phyloP scores from a whole-genome alignment of 208 protist genomes.

The Paratrypanosoma confusum region DNA sequence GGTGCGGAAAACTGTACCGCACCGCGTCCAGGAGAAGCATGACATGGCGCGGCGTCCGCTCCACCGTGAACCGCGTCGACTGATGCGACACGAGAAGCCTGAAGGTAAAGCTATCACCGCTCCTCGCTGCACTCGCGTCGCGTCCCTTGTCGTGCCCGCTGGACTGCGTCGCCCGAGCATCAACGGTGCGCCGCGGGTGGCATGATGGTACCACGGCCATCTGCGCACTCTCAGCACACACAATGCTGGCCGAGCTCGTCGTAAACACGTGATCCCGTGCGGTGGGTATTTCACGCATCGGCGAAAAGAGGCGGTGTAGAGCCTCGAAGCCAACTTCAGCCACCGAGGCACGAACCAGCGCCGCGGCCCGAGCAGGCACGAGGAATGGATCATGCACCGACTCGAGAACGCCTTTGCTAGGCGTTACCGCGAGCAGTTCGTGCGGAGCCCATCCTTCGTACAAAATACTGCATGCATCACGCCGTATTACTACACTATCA shows the following conservation, averaged over 20 bases:
- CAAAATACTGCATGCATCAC: slow-evolving; percentile 1
- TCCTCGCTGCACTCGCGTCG: no score
- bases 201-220: not conserved
- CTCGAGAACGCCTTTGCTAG: slow-evolving; percentile 4
- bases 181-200: not conserved
- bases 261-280: no score
- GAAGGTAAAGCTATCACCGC: no score
- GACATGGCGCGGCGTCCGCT: slow-evolving; percentile 16
- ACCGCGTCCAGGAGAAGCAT: slow-evolving; percentile 15
- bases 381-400: not conserved
- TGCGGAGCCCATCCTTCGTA: slow-evolving; percentile 12
- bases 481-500: not conserved
- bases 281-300: no score
- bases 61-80: slow-evolving; percentile 19
- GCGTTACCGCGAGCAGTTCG: slow-evolving; percentile 5
- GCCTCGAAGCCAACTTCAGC: no score
- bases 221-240: not conserved
- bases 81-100: not conserved
- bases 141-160: not conserved
- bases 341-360: slow-evolving; percentile 1
- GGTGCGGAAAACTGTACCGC: slow-evolving; percentile 26
- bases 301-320: no score
- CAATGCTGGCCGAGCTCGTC: no score
- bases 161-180: not conserved
- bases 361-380: not conserved